A percentile compares a stretch with the other conserved stretches of the same genome.
Conservation (phyloP, 108 stramenopile species). For the Cyclotella atomus region DNA sequence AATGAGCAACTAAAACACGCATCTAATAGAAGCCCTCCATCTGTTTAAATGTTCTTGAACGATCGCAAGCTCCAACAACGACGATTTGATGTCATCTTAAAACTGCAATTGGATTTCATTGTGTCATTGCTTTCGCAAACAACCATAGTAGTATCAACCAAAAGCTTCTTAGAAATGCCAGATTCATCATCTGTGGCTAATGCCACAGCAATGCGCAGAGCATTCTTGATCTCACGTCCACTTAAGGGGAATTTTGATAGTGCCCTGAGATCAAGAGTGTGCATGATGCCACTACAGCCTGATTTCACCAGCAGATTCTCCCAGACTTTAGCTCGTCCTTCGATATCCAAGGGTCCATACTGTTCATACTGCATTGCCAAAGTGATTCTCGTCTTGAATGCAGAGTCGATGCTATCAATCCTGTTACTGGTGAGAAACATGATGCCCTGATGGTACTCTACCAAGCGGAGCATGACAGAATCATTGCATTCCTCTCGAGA, state of each 20-base stretch:
- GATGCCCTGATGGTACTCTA: constrained; percentile 70
- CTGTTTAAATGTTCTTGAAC: too few species aligned
- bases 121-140: constrained; percentile 21
- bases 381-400: constrained; percentile 73
- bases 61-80: neutral
- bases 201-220: constrained; percentile 67
- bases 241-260: constrained; percentile 58
- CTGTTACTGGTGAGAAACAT: constrained; percentile 75
- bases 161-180: constrained; percentile 46
- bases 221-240: constrained; percentile 81
- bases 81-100: too few species aligned
- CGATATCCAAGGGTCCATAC: constrained; percentile 54
- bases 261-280: constrained; percentile 43
- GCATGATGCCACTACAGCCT: constrained; percentile 34
- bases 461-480: constrained; percentile 69
- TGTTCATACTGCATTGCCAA: constrained; percentile 64
- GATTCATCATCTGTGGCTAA: constrained; percentile 61
- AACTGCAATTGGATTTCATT: constrained; percentile 14
- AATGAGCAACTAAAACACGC: too few species aligned
- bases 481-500: constrained; percentile 78
- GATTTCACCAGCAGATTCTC: constrained; percentile 57
- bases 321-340: constrained; percentile 63
- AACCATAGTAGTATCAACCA: constrained; percentile 50
- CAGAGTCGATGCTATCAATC: constrained; percentile 73
- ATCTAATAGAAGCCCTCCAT: too few species aligned